Evolutionary conservation across 176 grass and related monocot species (phyloP).

Genomic region (Thinopyrum elongatum): DNA sequence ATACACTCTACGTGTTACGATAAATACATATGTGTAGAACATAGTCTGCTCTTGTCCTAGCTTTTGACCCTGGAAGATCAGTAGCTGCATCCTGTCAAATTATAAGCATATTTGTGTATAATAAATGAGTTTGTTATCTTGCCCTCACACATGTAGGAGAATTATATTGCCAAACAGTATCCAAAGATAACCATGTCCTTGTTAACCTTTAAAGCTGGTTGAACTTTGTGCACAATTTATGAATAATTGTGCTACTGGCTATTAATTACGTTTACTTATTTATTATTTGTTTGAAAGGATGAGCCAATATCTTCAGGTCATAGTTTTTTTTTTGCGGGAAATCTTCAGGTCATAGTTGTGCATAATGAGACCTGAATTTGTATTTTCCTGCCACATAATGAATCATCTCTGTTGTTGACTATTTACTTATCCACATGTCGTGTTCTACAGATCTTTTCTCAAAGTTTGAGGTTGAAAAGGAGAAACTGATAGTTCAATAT

Average conservation of each 20-base stretch:
- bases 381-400: neutral
- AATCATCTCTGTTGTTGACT: neutral
- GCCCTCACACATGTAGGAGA: neutral
- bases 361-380: neutral
- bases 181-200: neutral
- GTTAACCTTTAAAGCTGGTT: neutral
- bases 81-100: neutral
- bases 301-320: neutral
- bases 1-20: neutral
- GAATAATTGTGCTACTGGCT: neutral
- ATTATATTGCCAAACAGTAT: neutral
- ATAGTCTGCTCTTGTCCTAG: neutral
- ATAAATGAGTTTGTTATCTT: neutral
- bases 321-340: no score
- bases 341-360: neutral
- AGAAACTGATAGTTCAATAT: slow-evolving; percentile 63
- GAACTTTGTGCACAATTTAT: neutral
- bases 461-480: slow-evolving; percentile 90
- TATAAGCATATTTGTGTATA: neutral
- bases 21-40: neutral
- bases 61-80: neutral
- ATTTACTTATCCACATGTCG: neutral
- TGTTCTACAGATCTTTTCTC: slow-evolving; percentile 68
- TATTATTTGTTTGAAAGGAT: neutral
- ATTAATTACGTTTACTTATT: neutral